Evolutionary conservation across 208 protist genomes (phyloP).

Genomic region (Balamuthia mandrillaris): DNA sequence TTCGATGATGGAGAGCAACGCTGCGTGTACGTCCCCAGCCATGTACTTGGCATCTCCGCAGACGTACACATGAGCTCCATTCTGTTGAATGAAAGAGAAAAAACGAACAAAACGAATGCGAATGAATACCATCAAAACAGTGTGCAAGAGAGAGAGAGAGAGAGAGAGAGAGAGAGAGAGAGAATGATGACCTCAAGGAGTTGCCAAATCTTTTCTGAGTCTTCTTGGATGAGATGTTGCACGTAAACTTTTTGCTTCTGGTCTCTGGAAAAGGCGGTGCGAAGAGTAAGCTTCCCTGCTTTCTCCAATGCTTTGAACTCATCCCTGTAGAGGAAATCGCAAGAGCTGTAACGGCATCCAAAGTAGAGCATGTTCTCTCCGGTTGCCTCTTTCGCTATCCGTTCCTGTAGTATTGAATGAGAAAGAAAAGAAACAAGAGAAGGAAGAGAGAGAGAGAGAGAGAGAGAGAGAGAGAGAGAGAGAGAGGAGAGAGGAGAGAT

Average conservation of each 20-base stretch:
- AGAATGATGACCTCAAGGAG: slow-evolving; percentile 3
- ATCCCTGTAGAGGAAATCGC: slow-evolving; percentile 54
- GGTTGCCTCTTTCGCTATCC: not conserved
- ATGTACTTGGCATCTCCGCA: slow-evolving; percentile 51
- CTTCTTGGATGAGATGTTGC: slow-evolving; percentile 47
- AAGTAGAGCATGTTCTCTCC: slow-evolving; percentile 51
- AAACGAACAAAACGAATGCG: not conserved
- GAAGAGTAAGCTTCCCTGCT: not conserved
- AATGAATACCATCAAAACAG: not conserved
- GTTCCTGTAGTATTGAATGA: slow-evolving; percentile 48
- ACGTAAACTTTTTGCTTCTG: slow-evolving; percentile 53
- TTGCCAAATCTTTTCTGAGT: slow-evolving; percentile 35
- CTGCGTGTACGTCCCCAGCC: slow-evolving; percentile 54
- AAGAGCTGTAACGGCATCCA: slow-evolving; percentile 39
- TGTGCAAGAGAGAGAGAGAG: not conserved
- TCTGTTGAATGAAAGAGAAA: not conserved
- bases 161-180: not conserved
- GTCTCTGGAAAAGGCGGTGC: slow-evolving; percentile 43
- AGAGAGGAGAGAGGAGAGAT: too few species aligned
- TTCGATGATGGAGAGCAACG: slow-evolving; percentile 41
- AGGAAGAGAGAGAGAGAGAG: not conserved
- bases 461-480: too few species aligned
- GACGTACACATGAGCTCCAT: slow-evolving; percentile 42
- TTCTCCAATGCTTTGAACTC: slow-evolving; percentile 35
- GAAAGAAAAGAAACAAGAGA: too few species aligned